phyloP scores from a whole-genome alignment of 2,329 filamentous ascomycete species.

The Trichoderma gracile region DNA sequence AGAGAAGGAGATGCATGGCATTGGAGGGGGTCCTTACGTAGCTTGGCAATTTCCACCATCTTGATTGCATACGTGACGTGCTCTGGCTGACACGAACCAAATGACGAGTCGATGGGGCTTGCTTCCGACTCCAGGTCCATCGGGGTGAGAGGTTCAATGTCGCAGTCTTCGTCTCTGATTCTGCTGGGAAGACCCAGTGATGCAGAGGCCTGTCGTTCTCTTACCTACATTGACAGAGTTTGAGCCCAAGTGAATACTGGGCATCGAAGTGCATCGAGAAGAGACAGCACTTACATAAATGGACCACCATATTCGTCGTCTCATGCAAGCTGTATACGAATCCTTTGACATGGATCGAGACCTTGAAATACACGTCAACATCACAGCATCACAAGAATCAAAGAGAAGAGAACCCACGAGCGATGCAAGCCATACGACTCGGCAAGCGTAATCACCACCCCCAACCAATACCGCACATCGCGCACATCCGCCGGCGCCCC shows the following conservation, averaged over 20 bases:
- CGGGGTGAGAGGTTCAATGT: constrained; percentile 39
- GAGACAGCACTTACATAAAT: constrained; percentile 46
- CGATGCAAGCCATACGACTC: constrained; percentile 51
- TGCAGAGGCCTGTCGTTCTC: constrained; percentile 42
- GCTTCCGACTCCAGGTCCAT: constrained; percentile 37
- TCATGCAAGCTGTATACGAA: constrained; percentile 37
- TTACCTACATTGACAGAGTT: constrained; percentile 32
- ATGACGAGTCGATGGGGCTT: constrained; percentile 29
- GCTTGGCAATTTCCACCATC: constrained; percentile 41
- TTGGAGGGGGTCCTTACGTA: constrained; percentile 33
- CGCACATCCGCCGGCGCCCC: constrained; percentile 50
- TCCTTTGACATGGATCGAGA: constrained; percentile 36
- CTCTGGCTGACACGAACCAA: constrained; percentile 38
- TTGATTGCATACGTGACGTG: constrained; percentile 42
- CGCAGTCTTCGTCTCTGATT: constrained; percentile 44
- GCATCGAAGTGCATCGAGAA: neutral
- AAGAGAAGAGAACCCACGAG: constrained; percentile 32
- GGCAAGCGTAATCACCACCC: constrained; percentile 52
- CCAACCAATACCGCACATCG: constrained; percentile 53
- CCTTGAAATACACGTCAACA: constrained; percentile 18
- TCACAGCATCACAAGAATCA: neutral
- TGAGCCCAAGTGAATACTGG: neutral
- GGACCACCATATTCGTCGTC: constrained; percentile 56
- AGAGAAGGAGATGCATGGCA: neutral
- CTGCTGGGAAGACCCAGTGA: constrained; percentile 41